These are phyloP conservation scores for Fusarium mexicanum DNA, from an alignment of 2,329 filamentous ascomycete genomes.

Conservation along the genomic window DNA sequence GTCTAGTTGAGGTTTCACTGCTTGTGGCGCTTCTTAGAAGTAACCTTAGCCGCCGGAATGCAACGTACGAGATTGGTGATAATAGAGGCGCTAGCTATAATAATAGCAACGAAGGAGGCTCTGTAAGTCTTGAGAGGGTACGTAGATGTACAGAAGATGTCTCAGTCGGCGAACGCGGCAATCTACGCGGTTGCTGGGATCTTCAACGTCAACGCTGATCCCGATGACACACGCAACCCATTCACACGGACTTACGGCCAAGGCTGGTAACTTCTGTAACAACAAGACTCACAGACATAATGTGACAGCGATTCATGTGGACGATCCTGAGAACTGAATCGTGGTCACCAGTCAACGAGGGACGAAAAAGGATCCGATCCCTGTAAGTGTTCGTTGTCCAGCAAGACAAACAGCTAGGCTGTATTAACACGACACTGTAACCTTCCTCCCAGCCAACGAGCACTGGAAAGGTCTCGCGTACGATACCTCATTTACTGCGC, in stretches of 20 bases:
- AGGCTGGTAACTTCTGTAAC: constrained; percentile 5
- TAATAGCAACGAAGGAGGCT: background rate
- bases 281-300: constrained; percentile 14
- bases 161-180: constrained; percentile 18
- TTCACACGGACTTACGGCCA: constrained; percentile 9
- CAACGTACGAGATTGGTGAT: background rate
- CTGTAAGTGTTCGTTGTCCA: constrained; percentile 6
- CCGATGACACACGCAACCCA: constrained; percentile 4
- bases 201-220: constrained; percentile 24
- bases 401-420: background rate
- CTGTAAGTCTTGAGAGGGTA: background rate
- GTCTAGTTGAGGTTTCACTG: constrained; percentile 15
- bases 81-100: background rate
- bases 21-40: constrained; percentile 7
- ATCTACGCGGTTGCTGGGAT: constrained; percentile 15
- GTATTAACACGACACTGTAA: constrained; percentile 6
- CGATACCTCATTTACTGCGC: constrained; percentile 18
- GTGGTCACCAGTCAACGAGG: constrained; percentile 13
- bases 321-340: constrained; percentile 37
- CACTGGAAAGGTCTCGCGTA: background rate
- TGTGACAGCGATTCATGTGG: constrained; percentile 41
- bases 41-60: background rate
- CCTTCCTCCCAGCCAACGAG: background rate
- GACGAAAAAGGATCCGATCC: constrained; percentile 2
- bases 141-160: background rate